These are phyloP conservation scores for Plantago major DNA, from an alignment of 257 asterid genomes.

Conservation along the genomic window DNA sequence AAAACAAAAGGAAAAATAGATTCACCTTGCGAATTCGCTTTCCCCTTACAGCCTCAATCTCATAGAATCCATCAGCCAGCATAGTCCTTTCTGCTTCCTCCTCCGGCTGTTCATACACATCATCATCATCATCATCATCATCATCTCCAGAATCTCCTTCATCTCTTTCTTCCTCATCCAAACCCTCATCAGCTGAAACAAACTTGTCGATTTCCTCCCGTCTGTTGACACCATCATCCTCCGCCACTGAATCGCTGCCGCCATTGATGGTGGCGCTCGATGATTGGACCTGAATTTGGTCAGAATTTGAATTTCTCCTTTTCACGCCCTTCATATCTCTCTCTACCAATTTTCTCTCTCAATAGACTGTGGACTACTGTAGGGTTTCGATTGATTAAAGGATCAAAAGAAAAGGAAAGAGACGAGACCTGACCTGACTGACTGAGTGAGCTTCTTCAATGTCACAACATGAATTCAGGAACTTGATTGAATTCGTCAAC, in stretches of 20 bases:
- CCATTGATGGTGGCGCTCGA: constrained; percentile 4
- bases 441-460: no score
- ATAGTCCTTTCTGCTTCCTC: constrained; percentile 18
- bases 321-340: constrained; percentile 19
- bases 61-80: constrained; percentile 26
- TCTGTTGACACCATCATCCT: not conserved
- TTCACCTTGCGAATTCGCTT: constrained; percentile 23
- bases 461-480: no score
- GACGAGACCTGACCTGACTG: no score
- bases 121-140: constrained; percentile 16
- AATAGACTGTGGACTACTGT: not conserved
- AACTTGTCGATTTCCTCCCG: constrained; percentile 14
- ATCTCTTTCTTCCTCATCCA: constrained; percentile 8
- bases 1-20: not conserved
- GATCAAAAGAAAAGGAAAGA: no score
- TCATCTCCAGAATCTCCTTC: not conserved
- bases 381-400: not conserved
- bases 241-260: constrained; percentile 10
- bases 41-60: constrained; percentile 22
- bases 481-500: no score
- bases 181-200: constrained; percentile 10
- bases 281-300: not conserved
- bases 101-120: not conserved
- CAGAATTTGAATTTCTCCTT: constrained; percentile 1
- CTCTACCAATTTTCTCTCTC: not conserved